Evolutionary conservation across 2,329 filamentous ascomycete genomes (phyloP).

Genomic region (Davidsoniella neocaledoniae): DNA sequence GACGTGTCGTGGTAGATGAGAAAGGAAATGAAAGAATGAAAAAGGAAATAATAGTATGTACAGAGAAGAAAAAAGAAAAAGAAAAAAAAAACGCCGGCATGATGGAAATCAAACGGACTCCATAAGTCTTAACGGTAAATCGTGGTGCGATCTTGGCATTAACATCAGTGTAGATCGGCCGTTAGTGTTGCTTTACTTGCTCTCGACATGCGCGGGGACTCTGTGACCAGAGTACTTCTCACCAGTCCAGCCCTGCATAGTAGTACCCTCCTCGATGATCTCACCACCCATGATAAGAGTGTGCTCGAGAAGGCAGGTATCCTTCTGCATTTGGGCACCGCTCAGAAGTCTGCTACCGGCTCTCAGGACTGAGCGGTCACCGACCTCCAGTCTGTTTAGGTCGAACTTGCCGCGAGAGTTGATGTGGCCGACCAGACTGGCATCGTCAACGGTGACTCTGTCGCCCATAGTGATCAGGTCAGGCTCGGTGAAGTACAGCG

Average conservation of each 20-base stretch:
- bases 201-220: conserved; percentile 2
- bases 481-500: conserved; percentile 39
- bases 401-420: conserved; percentile 40
- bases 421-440: conserved; percentile 37
- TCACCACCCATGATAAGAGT: conserved; percentile 41
- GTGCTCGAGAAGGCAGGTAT: conserved; percentile 38
- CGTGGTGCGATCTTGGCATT: background rate
- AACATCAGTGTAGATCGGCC: background rate
- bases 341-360: conserved; percentile 34
- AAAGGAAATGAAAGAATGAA: no score
- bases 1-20: no score
- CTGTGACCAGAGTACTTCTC: conserved; percentile 21
- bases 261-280: conserved; percentile 30
- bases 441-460: conserved; percentile 36
- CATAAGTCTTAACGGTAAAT: background rate
- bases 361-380: conserved; percentile 33
- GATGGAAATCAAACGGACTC: background rate
- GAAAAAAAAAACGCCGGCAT: background rate
- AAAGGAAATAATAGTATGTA: background rate
- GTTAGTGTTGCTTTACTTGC: background rate
- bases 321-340: conserved; percentile 34
- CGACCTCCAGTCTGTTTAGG: conserved; percentile 33
- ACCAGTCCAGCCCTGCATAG: conserved; percentile 40
- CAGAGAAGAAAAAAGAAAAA: conserved; percentile 8
- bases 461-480: conserved; percentile 37